A percentile compares a stretch with the other conserved stretches of the same genome.
Evolutionary conservation across 768 basidiomycete species (phyloP).

Genomic region (Heimioporus sp.): DNA sequence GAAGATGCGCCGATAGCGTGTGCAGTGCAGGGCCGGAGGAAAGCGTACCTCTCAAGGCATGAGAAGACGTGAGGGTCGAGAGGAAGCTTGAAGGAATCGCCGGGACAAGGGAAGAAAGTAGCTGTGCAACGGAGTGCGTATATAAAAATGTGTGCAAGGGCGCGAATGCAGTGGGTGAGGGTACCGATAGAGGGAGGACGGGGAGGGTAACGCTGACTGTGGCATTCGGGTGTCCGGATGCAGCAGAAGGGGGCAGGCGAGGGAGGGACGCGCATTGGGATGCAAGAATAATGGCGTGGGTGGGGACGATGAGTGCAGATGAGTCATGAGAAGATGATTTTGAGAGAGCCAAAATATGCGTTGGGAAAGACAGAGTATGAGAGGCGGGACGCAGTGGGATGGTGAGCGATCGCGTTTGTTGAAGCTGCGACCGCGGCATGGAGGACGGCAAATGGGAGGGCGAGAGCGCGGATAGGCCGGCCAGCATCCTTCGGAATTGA

Average conservation of each 20-base stretch:
- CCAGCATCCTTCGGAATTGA: conserved; percentile 35
- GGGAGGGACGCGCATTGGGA: conserved; percentile 67
- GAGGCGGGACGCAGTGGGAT: conserved; percentile 31
- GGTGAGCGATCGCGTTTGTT: conserved; percentile 29
- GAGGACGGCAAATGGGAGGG: conserved; percentile 41
- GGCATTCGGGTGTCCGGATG: conserved; percentile 32
- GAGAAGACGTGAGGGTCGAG: conserved; percentile 28
- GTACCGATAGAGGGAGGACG: conserved; percentile 60
- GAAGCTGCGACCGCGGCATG: conserved; percentile 31
- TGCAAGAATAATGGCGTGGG: conserved; percentile 69
- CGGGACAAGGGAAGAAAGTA: conserved; percentile 51
- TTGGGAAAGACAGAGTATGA: conserved; percentile 35
- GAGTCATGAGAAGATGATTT: conserved; percentile 30
- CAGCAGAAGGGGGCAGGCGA: conserved; percentile 41
- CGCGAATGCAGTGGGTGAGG: conserved; percentile 60
- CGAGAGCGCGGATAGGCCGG: conserved; percentile 45
- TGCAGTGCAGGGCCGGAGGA: conserved; percentile 52
- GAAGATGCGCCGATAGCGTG: conserved; percentile 52
- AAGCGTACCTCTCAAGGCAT: conserved; percentile 39
- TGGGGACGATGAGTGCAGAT: conserved; percentile 52
- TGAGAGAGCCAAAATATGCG: conserved; percentile 52
- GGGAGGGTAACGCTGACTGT: conserved; percentile 48
- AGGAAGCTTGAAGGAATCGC: conserved; percentile 27
- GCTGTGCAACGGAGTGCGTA: conserved; percentile 48
- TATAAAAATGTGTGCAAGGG: conserved; percentile 65